Conservation (phyloP, 257 asterid species). For the Solanum chmielewskii region DNA sequence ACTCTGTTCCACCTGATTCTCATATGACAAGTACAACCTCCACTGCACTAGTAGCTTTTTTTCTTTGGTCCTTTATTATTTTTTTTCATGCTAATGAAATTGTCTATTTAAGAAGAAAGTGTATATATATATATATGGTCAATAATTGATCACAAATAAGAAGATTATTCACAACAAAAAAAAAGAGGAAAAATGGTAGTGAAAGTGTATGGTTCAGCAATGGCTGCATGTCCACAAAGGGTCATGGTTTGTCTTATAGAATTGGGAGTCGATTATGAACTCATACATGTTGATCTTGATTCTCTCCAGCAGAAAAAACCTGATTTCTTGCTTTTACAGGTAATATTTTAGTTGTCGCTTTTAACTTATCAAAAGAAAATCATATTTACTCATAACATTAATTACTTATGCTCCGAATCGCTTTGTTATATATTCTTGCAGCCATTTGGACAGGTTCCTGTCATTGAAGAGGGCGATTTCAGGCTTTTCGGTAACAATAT, state of each 20-base stretch:
- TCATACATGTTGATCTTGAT: conserved; percentile 43
- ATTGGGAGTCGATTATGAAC: conserved; percentile 46
- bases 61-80: neutral
- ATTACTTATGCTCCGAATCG: no score
- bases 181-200: conserved; percentile 34
- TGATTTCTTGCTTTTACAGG: conserved; percentile 45
- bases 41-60: neutral
- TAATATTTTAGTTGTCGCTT: neutral
- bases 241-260: conserved; percentile 56
- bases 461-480: conserved; percentile 68
- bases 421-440: conserved; percentile 12
- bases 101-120: neutral
- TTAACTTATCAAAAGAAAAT: neutral
- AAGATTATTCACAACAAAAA: neutral
- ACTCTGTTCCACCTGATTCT: neutral
- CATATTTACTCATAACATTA: no score
- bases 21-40: conserved; percentile 22
- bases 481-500: conserved; percentile 59
- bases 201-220: conserved; percentile 56
- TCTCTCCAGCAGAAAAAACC: conserved; percentile 48
- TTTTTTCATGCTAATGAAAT: neutral
- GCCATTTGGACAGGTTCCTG: conserved; percentile 96
- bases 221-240: conserved; percentile 69
- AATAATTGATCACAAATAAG: neutral
- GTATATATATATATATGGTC: neutral